These are phyloP conservation scores for Starmerella stigmatis DNA, from an alignment of 805 yeast genomes.

Conservation along the genomic window DNA sequence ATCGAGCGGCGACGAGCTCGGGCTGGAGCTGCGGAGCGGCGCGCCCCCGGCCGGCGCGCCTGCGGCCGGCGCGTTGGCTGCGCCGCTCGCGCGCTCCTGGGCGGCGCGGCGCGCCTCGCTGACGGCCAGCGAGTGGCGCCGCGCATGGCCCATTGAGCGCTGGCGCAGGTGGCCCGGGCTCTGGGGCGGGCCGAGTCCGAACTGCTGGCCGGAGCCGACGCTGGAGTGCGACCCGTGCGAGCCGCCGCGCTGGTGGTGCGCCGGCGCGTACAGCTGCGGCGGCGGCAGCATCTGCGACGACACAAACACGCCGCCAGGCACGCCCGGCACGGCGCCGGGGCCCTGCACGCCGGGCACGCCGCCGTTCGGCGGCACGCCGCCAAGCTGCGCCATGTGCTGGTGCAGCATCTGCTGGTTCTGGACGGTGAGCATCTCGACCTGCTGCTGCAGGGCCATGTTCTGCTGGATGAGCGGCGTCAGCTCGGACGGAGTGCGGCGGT, in stretches of 20 bases:
- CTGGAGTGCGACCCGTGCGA: slow-evolving; percentile 7
- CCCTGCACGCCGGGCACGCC: slow-evolving; percentile 2
- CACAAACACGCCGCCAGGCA: slow-evolving; percentile 7
- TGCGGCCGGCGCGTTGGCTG: neutral
- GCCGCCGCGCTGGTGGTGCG: slow-evolving; percentile 12
- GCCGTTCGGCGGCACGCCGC: slow-evolving; percentile 1
- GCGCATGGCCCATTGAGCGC: slow-evolving; percentile 50
- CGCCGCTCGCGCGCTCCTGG: slow-evolving; percentile 48
- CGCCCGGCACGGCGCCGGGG: slow-evolving; percentile 10
- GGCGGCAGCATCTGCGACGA: slow-evolving; percentile 18
- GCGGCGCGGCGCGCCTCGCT: slow-evolving; percentile 94
- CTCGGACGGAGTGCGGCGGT: slow-evolving; percentile 91
- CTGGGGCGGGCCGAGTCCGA: slow-evolving; percentile 6
- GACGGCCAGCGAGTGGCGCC: slow-evolving; percentile 87
- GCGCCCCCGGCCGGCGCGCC: neutral
- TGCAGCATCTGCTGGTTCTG: slow-evolving; percentile 79
- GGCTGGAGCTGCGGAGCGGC: neutral
- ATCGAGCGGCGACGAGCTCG: neutral
- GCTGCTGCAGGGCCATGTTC: slow-evolving; percentile 66
- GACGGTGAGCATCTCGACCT: slow-evolving; percentile 79
- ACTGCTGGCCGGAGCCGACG: slow-evolving; percentile 6
- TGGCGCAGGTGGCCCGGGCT: slow-evolving; percentile 16
- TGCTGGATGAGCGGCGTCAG: slow-evolving; percentile 88
- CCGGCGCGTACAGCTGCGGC: slow-evolving; percentile 10
- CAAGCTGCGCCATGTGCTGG: slow-evolving; percentile 42